These are phyloP conservation scores for Penicillium rolfsii DNA, from an alignment of 2,329 filamentous ascomycete genomes.

Conservation along the genomic window DNA sequence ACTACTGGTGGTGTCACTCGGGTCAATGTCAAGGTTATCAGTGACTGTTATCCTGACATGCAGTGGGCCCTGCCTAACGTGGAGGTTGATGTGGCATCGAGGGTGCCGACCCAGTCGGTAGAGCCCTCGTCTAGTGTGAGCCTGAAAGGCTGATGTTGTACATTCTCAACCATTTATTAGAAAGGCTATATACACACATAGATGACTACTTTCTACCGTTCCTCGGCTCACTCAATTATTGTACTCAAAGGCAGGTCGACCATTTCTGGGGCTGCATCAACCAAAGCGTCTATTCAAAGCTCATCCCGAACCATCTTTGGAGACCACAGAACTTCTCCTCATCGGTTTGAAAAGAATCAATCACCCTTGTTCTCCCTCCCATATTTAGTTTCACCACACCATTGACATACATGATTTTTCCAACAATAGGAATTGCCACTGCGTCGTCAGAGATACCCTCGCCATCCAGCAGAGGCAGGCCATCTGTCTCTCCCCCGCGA, in stretches of 20 bases:
- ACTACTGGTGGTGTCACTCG: constrained; percentile 32
- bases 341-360: constrained; percentile 48
- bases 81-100: constrained; percentile 51
- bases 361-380: constrained; percentile 46
- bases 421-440: constrained; percentile 31
- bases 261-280: background rate
- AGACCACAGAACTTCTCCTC: constrained; percentile 49
- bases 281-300: constrained; percentile 27
- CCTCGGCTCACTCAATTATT: too few relatives aligned
- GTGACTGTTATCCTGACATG: constrained; percentile 86
- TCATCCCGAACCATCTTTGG: constrained; percentile 50
- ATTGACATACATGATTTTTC: constrained; percentile 37
- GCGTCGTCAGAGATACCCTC: background rate
- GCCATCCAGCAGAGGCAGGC: constrained; percentile 14
- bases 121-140: constrained; percentile 22
- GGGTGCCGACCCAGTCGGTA: constrained; percentile 26
- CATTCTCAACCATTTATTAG: background rate
- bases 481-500: constrained; percentile 25
- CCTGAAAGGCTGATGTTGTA: constrained; percentile 14
- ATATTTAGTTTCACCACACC: constrained; percentile 47
- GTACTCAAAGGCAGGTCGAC: background rate
- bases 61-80: constrained; percentile 59
- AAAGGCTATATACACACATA: background rate
- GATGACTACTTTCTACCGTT: background rate
- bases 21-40: constrained; percentile 75